phyloP scores from a whole-genome alignment of 139 green algal species.

The Picochlorum sp. region DNA sequence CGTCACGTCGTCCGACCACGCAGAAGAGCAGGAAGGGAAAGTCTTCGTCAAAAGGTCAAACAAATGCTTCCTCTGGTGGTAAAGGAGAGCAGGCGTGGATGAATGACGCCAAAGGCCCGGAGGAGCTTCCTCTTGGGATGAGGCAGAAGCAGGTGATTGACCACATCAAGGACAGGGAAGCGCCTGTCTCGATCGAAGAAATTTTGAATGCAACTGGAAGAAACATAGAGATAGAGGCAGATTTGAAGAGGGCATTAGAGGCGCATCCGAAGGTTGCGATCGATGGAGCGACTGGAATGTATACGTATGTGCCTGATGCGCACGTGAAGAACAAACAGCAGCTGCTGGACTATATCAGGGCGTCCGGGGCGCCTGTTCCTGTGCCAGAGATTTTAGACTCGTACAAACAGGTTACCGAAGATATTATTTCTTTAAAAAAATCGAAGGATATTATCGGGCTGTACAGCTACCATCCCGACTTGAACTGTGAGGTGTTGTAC shows the following conservation, averaged over 20 bases:
- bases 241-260: constrained; percentile 8
- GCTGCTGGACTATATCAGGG: constrained; percentile 15
- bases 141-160: constrained; percentile 23
- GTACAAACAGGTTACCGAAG: not conserved
- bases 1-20: not conserved
- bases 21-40: not conserved
- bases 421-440: constrained; percentile 7
- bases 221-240: not conserved
- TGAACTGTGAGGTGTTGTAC: constrained; percentile 25
- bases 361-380: not conserved
- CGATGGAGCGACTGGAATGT: not conserved
- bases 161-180: constrained; percentile 6
- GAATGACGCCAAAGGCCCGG: not conserved
- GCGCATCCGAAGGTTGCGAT: constrained; percentile 11
- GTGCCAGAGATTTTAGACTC: not conserved
- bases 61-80: constrained; percentile 9
- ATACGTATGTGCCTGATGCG: constrained; percentile 4
- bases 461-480: constrained; percentile 11
- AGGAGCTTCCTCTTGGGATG: constrained; percentile 11
- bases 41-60: constrained; percentile 10
- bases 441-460: constrained; percentile 15
- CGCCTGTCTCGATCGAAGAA: constrained; percentile 1
- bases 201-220: constrained; percentile 10
- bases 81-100: not conserved
- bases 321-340: constrained; percentile 19